These are phyloP conservation scores for Nidularia pulvinata DNA, from an alignment of 768 basidiomycete genomes.

Conservation along the genomic window DNA sequence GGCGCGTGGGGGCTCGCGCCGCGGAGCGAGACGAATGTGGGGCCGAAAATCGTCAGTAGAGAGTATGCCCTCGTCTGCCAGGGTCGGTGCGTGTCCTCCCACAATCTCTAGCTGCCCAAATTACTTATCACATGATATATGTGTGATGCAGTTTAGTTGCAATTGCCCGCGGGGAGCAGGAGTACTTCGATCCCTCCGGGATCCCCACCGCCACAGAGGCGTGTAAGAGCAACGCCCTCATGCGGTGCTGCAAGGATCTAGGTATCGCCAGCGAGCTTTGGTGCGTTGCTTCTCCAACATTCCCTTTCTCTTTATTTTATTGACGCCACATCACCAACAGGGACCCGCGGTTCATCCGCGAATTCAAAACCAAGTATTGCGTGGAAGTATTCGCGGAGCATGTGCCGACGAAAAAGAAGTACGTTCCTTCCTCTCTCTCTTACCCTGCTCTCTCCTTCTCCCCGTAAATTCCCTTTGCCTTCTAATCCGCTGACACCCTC, in stretches of 20 bases:
- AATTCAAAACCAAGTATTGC: constrained; percentile 86
- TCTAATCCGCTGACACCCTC: neutral
- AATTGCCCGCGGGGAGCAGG: constrained; percentile 93
- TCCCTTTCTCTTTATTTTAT: neutral
- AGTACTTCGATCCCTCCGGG: constrained; percentile 91
- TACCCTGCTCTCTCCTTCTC: neutral
- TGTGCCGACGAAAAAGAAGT: constrained; percentile 89
- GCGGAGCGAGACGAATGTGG: constrained; percentile 88
- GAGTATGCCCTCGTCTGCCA: constrained; percentile 96
- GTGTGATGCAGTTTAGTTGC: constrained; percentile 66
- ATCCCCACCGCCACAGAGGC: constrained; percentile 94
- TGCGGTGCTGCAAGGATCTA: constrained; percentile 97
- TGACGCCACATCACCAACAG: constrained; percentile 29
- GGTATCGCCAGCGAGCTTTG: constrained; percentile 97
- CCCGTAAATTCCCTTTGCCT: constrained; percentile 3
- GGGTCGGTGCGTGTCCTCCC: constrained; percentile 61
- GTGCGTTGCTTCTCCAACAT: constrained; percentile 34
- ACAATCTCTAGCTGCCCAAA: neutral
- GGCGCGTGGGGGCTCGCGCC: constrained; percentile 98
- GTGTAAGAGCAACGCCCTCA: constrained; percentile 95
- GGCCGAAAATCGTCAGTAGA: constrained; percentile 84
- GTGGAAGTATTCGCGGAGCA: constrained; percentile 89
- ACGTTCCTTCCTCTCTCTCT: constrained; percentile 16
- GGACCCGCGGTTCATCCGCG: constrained; percentile 95
- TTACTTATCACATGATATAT: neutral